phyloP scores from a whole-genome alignment of 2,329 filamentous ascomycete species.

The Geosmithia putterillii region DNA sequence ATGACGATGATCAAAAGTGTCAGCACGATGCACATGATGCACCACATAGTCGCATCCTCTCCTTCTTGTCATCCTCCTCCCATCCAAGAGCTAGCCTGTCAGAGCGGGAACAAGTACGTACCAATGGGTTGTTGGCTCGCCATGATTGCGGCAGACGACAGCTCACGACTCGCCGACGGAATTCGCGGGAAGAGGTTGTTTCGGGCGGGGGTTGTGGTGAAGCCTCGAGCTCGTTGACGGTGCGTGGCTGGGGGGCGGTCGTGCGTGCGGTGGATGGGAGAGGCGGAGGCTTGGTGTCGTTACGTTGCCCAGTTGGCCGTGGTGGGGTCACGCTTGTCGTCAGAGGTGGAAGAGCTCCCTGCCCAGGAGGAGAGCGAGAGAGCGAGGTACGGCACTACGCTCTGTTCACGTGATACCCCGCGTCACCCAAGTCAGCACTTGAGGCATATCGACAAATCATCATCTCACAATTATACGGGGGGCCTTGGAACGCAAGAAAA shows the following conservation, averaged over 20 bases:
- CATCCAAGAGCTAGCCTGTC: background rate
- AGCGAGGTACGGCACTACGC: background rate
- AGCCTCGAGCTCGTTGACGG: background rate
- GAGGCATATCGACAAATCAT: background rate
- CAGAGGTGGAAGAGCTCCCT: conserved; percentile 15
- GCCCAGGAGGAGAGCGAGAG: background rate
- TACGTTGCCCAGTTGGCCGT: conserved; percentile 8
- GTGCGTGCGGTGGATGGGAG: background rate
- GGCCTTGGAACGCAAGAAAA: background rate
- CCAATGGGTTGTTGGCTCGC: conserved; percentile 41
- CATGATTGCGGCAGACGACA: conserved; percentile 23
- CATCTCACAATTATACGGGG: background rate
- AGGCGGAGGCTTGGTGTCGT: background rate
- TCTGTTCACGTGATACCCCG: conserved; percentile 26
- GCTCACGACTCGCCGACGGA: background rate
- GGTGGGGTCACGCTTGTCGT: conserved; percentile 22
- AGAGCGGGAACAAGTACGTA: conserved; percentile 14
- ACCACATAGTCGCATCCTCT: background rate
- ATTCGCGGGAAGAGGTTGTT: background rate
- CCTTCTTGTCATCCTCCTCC: background rate
- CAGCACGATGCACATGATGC: no score
- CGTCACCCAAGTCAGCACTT: conserved; percentile 4
- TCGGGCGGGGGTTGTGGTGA: background rate
- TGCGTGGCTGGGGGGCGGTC: conserved; percentile 4
- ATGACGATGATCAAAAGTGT: conserved; percentile 6